phyloP scores from a whole-genome alignment of 176 grass and related monocot species.

The Juncus effusus region DNA sequence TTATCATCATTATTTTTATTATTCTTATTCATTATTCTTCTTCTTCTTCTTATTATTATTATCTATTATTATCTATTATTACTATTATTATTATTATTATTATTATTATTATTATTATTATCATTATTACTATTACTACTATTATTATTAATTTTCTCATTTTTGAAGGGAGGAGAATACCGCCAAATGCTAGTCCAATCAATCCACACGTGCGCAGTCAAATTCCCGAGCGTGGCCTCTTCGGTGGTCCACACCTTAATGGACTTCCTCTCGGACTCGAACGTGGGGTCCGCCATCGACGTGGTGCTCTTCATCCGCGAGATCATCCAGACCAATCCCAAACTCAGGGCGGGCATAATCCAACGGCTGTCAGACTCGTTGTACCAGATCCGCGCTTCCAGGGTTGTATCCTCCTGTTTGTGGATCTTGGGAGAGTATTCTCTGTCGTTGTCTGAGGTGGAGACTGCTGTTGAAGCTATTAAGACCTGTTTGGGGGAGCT shows the following conservation, averaged over 20 bases:
- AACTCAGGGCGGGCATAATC: slow-evolving; percentile 28
- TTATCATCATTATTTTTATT: too few species aligned
- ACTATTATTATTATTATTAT: too few species aligned
- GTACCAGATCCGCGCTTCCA: slow-evolving; percentile 22
- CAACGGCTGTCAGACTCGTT: slow-evolving; percentile 28
- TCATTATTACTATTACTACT: too few species aligned
- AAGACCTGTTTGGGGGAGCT: slow-evolving; percentile 55
- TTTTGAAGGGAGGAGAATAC: slow-evolving; percentile 47
- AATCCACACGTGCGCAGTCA: slow-evolving; percentile 48
- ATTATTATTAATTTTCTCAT: too few species aligned
- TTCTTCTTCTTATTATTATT: too few species aligned
- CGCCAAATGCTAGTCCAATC: slow-evolving; percentile 66
- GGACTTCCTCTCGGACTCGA: slow-evolving; percentile 27
- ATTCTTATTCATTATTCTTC: too few species aligned
- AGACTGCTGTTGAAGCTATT: slow-evolving; percentile 49
- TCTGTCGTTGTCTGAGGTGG: slow-evolving; percentile 45
- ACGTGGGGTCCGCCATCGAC: slow-evolving; percentile 14
- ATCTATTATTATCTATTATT: too few species aligned
- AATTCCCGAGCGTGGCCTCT: slow-evolving; percentile 26
- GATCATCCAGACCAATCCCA: slow-evolving; percentile 34
- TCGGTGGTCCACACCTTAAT: slow-evolving; percentile 29
- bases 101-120: too few species aligned
- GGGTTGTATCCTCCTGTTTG: slow-evolving; percentile 7
- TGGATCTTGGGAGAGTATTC: slow-evolving; percentile 32
- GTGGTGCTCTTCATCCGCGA: slow-evolving; percentile 48